These are phyloP conservation scores for Warburgia ugandensis DNA, from an alignment of 164 flowering plant genomes.

Conservation along the genomic window DNA sequence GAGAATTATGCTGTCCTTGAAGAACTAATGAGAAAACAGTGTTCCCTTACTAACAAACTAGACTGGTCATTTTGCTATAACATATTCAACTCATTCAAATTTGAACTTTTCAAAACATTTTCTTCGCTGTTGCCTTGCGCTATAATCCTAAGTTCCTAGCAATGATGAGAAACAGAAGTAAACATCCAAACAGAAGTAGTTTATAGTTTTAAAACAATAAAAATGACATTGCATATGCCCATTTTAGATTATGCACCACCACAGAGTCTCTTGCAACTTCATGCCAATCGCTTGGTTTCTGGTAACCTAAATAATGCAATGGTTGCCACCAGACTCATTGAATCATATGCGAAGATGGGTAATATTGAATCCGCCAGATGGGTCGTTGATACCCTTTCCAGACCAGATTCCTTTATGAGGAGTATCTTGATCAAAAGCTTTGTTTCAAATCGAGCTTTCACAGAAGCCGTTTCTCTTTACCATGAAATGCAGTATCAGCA, in stretches of 20 bases:
- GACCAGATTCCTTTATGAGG: slow-evolving; percentile 79
- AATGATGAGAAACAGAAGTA: too few species aligned
- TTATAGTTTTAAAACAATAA: too few species aligned
- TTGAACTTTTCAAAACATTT: too few species aligned
- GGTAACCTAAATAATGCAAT: slow-evolving; percentile 37
- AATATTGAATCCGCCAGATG: slow-evolving; percentile 29
- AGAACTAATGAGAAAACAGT: too few species aligned
- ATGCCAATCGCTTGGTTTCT: slow-evolving; percentile 55
- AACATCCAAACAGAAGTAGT: too few species aligned
- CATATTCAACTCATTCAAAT: too few species aligned
- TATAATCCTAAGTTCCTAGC: too few species aligned
- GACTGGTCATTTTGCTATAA: too few species aligned
- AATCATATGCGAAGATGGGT: slow-evolving; percentile 57
- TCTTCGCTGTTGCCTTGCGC: too few species aligned
- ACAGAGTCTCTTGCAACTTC: slow-evolving; percentile 52
- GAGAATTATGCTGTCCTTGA: too few species aligned
- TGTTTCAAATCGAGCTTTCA: slow-evolving; percentile 37
- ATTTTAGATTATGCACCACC: slow-evolving; percentile 52
- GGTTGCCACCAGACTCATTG: slow-evolving; percentile 70
- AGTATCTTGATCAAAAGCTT: slow-evolving; percentile 59
- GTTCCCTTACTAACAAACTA: too few species aligned
- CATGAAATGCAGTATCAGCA: slow-evolving; percentile 29
- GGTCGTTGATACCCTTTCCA: slow-evolving; percentile 37
- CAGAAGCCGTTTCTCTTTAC: slow-evolving; percentile 47
- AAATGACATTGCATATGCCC: slow-evolving; percentile 62